phyloP scores from a whole-genome alignment of 768 basidiomycete genomes.

The Panaeolus papilionaceus region DNA sequence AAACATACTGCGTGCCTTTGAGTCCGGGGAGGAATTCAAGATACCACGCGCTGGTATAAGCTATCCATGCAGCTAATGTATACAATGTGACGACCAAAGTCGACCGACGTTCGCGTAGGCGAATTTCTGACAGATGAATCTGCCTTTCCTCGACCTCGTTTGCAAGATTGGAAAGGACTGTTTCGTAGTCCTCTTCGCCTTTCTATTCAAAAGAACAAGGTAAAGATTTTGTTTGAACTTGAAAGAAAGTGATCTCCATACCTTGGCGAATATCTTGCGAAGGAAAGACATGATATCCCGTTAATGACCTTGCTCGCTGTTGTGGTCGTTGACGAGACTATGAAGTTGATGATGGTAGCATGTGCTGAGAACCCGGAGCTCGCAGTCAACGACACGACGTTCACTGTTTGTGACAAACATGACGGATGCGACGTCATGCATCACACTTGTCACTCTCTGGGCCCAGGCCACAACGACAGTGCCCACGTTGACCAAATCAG shows the following conservation, averaged over 20 bases:
- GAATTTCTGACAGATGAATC: constrained; percentile 78
- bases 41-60: constrained; percentile 80
- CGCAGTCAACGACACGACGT: neutral
- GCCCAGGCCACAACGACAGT: neutral
- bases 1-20: constrained; percentile 32
- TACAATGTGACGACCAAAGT: constrained; percentile 81
- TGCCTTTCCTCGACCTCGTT: constrained; percentile 76
- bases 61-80: constrained; percentile 74
- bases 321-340: constrained; percentile 2
- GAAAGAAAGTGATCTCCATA: constrained; percentile 18
- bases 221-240: neutral
- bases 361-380: constrained; percentile 14
- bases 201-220: constrained; percentile 38
- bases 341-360: constrained; percentile 25
- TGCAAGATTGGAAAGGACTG: constrained; percentile 70
- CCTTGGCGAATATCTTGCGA: constrained; percentile 39
- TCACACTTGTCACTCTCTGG: neutral
- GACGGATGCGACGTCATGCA: neutral
- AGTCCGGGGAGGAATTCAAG: constrained; percentile 56
- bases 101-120: constrained; percentile 82
- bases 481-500: neutral
- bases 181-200: constrained; percentile 78
- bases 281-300: constrained; percentile 27
- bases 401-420: constrained; percentile 1
- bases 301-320: neutral